Percentiles rank a stretch among this genome's conserved stretches.
These are phyloP conservation scores for Aspergillus amoenus DNA, from an alignment of 2,329 filamentous ascomycete species.

Conservation along the genomic window DNA sequence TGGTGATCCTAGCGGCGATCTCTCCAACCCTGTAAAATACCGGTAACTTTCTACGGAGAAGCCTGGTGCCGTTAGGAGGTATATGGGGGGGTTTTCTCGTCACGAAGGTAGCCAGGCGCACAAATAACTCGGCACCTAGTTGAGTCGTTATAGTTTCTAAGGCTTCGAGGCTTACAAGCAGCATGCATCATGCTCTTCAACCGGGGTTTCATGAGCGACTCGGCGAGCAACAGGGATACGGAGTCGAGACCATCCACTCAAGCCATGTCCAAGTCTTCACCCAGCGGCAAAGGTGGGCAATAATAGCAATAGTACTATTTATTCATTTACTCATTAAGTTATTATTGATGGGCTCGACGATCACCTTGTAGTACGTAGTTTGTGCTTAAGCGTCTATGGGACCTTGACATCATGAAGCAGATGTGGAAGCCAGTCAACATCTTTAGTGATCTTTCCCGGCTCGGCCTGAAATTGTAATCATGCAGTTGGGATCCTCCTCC, in stretches of 20 bases:
- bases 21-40: conserved; percentile 16
- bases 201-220: conserved; percentile 5
- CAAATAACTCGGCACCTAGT: no score
- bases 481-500: no score
- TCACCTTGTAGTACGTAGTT: neutral
- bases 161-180: neutral
- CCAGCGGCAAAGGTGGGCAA: neutral
- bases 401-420: neutral
- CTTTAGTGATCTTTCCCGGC: neutral
- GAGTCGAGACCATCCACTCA: conserved; percentile 13
- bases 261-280: neutral
- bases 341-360: neutral
- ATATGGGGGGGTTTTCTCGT: no score
- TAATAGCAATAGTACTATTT: neutral
- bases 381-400: neutral
- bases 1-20: conserved; percentile 35
- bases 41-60: conserved; percentile 1
- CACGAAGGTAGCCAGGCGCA: no score
- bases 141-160: neutral
- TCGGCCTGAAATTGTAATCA: neutral
- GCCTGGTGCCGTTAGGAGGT: neutral
- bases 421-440: neutral
- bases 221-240: conserved; percentile 14
- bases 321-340: neutral
- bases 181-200: neutral